Conservation (phyloP, 2,329 filamentous ascomycete species). For the Cladophialophora psammophila region DNA sequence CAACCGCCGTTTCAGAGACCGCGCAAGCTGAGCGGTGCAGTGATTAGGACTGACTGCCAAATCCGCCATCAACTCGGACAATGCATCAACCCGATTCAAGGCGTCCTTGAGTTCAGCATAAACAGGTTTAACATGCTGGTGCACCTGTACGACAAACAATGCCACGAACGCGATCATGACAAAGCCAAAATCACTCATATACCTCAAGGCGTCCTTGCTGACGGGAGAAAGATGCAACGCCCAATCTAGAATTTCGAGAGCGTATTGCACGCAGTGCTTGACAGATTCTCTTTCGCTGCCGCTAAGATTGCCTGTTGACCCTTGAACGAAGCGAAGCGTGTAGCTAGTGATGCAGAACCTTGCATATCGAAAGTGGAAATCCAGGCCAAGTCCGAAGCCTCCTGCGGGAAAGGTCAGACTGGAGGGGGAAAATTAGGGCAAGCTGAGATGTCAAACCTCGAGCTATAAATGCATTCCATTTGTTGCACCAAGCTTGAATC, state of each 20-base stretch:
- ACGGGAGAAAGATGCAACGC: constrained; percentile 5
- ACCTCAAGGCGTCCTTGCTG: constrained; percentile 8
- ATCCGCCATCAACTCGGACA: not conserved
- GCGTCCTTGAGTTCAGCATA: not conserved
- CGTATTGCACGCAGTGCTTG: constrained; percentile 1
- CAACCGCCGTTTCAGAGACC: not conserved
- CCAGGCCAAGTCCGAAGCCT: not conserved
- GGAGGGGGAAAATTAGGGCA: not conserved
- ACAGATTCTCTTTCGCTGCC: not conserved
- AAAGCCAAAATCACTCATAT: constrained; percentile 16
- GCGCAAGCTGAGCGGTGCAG: not conserved
- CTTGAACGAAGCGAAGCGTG: constrained; percentile 1
- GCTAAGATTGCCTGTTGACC: not conserved
- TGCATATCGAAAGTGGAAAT: constrained; percentile 5
- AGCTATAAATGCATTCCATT: constrained; percentile 3
- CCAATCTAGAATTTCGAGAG: not conserved
- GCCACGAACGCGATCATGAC: constrained; percentile 15
- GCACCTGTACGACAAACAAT: constrained; percentile 6
- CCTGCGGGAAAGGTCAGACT: not conserved
- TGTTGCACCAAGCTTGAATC: constrained; percentile 1
- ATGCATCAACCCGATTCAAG: constrained; percentile 1
- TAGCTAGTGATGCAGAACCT: constrained; percentile 6
- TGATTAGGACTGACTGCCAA: not conserved
- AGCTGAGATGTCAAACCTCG: not conserved
- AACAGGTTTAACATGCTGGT: not conserved